A percentile compares a stretch with the other conserved stretches of the same genome.
phyloP scores from a whole-genome alignment of 164 flowering plant genomes.

The Chloranthus sessilifolius region DNA sequence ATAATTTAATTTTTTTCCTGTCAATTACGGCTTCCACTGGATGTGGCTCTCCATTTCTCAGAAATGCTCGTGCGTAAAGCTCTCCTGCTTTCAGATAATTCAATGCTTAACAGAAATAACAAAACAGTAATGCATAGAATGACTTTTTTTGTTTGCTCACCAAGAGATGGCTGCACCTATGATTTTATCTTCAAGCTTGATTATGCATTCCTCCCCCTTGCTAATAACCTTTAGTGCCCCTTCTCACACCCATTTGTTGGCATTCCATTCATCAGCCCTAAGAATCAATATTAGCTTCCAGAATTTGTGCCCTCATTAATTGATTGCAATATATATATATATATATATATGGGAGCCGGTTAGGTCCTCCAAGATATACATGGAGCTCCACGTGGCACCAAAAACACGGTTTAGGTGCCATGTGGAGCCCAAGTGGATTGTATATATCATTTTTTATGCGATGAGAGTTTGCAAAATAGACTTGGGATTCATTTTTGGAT shows the following conservation, averaged over 20 bases:
- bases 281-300: slow-evolving; percentile 8
- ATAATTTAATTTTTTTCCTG: too few species aligned
- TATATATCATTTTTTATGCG: too few species aligned
- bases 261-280: slow-evolving; percentile 99
- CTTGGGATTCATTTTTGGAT: too few species aligned
- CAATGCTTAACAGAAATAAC: slow-evolving; percentile 3
- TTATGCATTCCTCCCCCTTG: slow-evolving; percentile 97
- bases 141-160: too few species aligned
- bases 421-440: too few species aligned
- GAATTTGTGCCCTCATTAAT: not conserved
- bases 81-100: slow-evolving; percentile 51
- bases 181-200: slow-evolving; percentile 84
- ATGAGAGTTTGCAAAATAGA: too few species aligned
- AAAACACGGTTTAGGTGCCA: too few species aligned
- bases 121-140: not conserved
- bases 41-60: slow-evolving; percentile 90
- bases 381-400: too few species aligned
- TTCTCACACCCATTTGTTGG: slow-evolving; percentile 98
- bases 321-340: too few species aligned
- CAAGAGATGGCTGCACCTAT: slow-evolving; percentile 41
- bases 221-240: slow-evolving; percentile 83
- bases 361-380: too few species aligned
- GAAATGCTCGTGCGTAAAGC: slow-evolving; percentile 90
- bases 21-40: slow-evolving; percentile 98
- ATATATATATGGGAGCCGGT: too few species aligned